These are phyloP conservation scores for Lactuca sativa DNA, from an alignment of 129 eudicot species.

Conservation along the genomic window DNA sequence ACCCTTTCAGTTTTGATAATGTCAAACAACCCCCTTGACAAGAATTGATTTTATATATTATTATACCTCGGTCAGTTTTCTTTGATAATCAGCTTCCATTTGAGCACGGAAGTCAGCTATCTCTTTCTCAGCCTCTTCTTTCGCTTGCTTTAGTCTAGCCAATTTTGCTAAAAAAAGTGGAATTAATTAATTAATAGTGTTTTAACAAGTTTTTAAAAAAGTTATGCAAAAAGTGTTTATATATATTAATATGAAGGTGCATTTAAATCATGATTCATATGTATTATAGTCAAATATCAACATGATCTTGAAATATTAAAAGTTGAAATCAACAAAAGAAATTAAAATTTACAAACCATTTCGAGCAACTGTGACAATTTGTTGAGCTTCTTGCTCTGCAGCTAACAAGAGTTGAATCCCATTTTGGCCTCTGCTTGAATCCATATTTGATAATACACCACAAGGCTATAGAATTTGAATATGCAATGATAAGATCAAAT, in stretches of 20 bases:
- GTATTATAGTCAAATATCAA: too few species aligned
- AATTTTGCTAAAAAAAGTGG: constrained; percentile 48
- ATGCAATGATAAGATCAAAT: constrained; percentile 1
- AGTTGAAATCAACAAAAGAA: not conserved
- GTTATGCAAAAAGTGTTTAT: too few species aligned
- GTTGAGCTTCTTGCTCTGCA: constrained; percentile 97
- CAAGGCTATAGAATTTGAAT: constrained; percentile 9
- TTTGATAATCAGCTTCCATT: constrained; percentile 76
- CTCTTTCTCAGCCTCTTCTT: constrained; percentile 89
- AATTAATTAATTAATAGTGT: too few species aligned
- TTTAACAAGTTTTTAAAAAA: too few species aligned
- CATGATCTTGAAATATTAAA: too few species aligned
- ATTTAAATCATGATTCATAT: too few species aligned
- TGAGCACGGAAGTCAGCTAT: constrained; percentile 90
- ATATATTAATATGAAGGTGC: too few species aligned
- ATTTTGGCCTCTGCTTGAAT: constrained; percentile 73
- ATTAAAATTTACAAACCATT: constrained; percentile 38
- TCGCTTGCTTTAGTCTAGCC: constrained; percentile 86
- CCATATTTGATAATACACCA: constrained; percentile 44
- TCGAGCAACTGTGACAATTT: constrained; percentile 81
- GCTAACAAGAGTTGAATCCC: constrained; percentile 83
- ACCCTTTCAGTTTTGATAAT: not conserved
- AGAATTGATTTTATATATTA: not conserved
- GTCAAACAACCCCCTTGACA: not conserved
- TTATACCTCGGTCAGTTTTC: constrained; percentile 74